Conservation (phyloP, 106 monocot species). For the Xerophyta viscosa region DNA sequence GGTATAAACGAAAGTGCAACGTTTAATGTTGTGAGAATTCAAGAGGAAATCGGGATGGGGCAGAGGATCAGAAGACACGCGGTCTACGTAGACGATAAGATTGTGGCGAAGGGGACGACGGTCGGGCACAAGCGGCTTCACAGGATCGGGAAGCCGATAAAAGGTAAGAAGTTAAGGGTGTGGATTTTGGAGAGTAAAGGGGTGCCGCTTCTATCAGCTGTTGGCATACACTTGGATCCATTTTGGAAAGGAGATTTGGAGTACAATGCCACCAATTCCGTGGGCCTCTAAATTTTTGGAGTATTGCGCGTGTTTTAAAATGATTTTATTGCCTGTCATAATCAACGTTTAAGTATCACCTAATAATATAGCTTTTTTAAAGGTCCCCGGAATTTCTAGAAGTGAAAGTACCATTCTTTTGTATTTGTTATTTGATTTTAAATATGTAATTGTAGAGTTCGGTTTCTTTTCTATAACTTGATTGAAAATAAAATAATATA, state of each 20-base stretch:
- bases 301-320: too few relatives aligned
- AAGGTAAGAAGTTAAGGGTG: constrained; percentile 36
- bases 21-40: constrained; percentile 78
- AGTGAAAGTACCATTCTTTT: too few relatives aligned
- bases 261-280: not conserved
- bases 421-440: too few relatives aligned
- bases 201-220: constrained; percentile 45
- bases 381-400: too few relatives aligned
- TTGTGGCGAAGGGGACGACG: constrained; percentile 53
- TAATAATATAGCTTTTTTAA: too few relatives aligned
- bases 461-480: too few relatives aligned
- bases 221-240: constrained; percentile 80
- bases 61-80: constrained; percentile 50
- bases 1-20: not conserved
- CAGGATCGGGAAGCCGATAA: constrained; percentile 24
- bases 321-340: too few relatives aligned
- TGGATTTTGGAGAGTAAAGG: constrained; percentile 33
- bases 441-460: too few relatives aligned
- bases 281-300: too few relatives aligned
- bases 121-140: constrained; percentile 82
- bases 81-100: constrained; percentile 48
- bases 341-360: too few relatives aligned
- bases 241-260: constrained; percentile 5
- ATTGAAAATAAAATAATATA: too few relatives aligned
- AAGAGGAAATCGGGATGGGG: constrained; percentile 68